Evolutionary conservation across 148 eudicot species (phyloP).

Genomic region (Amaranthus cruentus): DNA sequence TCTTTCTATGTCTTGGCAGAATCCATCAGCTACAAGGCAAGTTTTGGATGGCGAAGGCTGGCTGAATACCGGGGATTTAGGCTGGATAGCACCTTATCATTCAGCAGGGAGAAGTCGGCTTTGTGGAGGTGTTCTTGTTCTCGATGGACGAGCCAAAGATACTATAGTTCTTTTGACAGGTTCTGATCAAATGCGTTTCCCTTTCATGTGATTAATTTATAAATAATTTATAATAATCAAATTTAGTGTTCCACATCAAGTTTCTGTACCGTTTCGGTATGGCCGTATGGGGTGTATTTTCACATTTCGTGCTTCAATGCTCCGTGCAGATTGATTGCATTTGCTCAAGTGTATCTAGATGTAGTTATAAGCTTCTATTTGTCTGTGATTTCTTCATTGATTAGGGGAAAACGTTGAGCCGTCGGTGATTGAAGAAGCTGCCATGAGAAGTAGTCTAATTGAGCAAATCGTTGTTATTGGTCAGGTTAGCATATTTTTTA

Average conservation of each 20-base stretch:
- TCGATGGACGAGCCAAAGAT: conserved; percentile 97
- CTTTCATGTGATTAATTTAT: not conserved
- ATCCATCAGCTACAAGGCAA: conserved; percentile 59
- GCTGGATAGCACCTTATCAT: conserved; percentile 93
- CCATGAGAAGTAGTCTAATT: conserved; percentile 72
- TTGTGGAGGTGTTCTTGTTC: conserved; percentile 79
- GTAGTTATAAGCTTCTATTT: not conserved
- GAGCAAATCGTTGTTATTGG: conserved; percentile 88
- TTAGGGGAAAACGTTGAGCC: conserved; percentile 98
- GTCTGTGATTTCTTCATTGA: conserved; percentile 5
- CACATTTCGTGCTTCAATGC: too few species aligned
- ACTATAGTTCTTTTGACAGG: conserved; percentile 96
- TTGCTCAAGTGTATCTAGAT: too few species aligned
- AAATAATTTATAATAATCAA: too few species aligned
- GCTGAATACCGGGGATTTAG: conserved; percentile 88
- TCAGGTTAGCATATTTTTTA: conserved; percentile 48
- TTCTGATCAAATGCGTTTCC: conserved; percentile 8
- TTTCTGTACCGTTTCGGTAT: too few species aligned
- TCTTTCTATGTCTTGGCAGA: conserved; percentile 35
- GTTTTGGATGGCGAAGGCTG: conserved; percentile 74
- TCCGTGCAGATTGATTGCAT: too few species aligned
- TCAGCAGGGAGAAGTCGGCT: conserved; percentile 77
- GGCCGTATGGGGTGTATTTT: too few species aligned
- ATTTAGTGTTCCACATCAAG: too few species aligned
- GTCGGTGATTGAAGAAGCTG: conserved; percentile 87